A percentile compares a stretch with the other conserved stretches of the same genome.
These are phyloP conservation scores for Euphorbia schlechtendalii DNA, from an alignment of 441 rosid species.

Conservation along the genomic window DNA sequence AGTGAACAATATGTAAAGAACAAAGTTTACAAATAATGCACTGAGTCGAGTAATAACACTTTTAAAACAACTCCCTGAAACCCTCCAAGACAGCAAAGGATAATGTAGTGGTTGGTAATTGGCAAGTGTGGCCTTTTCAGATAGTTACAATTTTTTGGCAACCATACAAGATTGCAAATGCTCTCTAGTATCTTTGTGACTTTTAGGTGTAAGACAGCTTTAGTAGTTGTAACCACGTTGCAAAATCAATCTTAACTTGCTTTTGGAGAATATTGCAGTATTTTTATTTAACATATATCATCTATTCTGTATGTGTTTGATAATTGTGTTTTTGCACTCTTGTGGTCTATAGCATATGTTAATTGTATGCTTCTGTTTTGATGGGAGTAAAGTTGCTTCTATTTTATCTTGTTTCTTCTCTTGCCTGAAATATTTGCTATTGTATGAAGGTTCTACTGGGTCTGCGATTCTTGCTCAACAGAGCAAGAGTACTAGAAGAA, in stretches of 20 bases:
- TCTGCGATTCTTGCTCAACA: too few relatives aligned
- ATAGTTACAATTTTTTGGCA: not conserved
- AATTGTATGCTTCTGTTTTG: too few relatives aligned
- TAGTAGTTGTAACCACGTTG: not conserved
- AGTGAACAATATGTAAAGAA: too few relatives aligned
- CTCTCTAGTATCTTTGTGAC: too few relatives aligned
- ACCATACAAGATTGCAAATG: not conserved
- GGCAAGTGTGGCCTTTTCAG: too few relatives aligned
- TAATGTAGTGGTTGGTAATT: too few relatives aligned
- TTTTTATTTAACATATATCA: not conserved
- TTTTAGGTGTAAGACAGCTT: not conserved
- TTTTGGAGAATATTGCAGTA: not conserved
- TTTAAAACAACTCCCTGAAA: not conserved
- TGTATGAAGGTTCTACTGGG: too few relatives aligned
- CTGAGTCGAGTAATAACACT: not conserved
- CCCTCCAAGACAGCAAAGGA: not conserved
- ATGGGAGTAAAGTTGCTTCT: not conserved
- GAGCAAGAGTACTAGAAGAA: too few relatives aligned
- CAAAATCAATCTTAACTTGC: conserved; percentile 3
- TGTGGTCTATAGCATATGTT: too few relatives aligned
- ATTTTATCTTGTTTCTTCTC: not conserved
- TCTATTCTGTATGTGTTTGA: not conserved
- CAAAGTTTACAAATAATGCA: not conserved
- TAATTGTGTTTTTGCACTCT: not conserved
- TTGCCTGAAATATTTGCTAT: too few relatives aligned